Base-by-base conservation (phyloP, 225 moss, liverwort and hornwort species). In the Pseudisothecium myosuroides region DNA sequence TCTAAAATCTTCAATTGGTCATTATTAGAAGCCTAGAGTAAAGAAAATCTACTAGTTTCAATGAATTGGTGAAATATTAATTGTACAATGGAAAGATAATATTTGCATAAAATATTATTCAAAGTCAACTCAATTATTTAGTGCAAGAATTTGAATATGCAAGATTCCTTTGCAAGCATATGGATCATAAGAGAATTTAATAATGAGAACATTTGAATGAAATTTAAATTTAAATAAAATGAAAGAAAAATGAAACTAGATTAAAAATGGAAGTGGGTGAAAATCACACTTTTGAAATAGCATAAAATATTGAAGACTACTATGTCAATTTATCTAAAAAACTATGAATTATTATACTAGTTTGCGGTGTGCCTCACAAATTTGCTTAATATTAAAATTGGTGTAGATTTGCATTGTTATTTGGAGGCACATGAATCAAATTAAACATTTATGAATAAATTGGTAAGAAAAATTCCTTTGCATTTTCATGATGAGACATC, bases 1-100 rank as follows among this genome's bases (percentile, higher is more conserved):
- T 69, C 23, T 69, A 36, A 64, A 66, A 24, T 39, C 66, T 14
- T 24, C 7, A 41, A 69, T 24, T 41, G 5, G 5, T 41, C 69
- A 69, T 13, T 24, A 14, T 0, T 24, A 39, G 2, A 69, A 37
- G 1, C 12, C 0, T 4, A 0, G 1, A 39, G 5, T 14, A 69
- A 69, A 8, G 10, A 24, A 39, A 39, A 4, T 7, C 2, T n/a
- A 68, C 2, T 69, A 23, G 6, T 69, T 39, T 39, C 24, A 69
- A 14, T 23, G 13, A 68, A n/a, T 12, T 39, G 23, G 7, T 24
- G 14, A 23, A 67, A 39, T 5, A n/a, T 7, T 12, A 22, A 22
- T 68, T 68, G 2, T n/a, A 69, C 23, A 71, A 41, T 71, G 14
- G 41, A 71, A 41, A 8, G 26, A 41, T 26, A 41, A 26, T 26